Evolutionary conservation across 176 grass and related monocot species (phyloP), one percentile per base, ranked within the genome.

Genomic region (Cymbopogon citratus): DNA sequence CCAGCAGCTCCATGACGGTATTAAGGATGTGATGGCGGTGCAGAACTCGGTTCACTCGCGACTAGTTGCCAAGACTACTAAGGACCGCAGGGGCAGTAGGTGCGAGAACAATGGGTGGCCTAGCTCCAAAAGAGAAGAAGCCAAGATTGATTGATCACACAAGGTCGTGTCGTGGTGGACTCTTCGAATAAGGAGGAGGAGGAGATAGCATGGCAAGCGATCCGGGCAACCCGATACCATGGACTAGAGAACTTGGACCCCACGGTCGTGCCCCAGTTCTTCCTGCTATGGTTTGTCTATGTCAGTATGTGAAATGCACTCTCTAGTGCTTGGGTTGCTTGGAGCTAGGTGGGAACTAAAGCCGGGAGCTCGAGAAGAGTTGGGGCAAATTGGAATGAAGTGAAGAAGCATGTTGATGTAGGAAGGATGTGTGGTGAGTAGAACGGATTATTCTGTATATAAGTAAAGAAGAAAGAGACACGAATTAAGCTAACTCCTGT

Each of bases 1-100:
- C 66, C 80, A 90, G 73, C 88, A 93, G 63, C 80, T 98, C 72
- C 90, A 87, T 0, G 89, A 95, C 45, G 82, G 86, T 76, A 85
- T 91, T 38, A 63, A 66, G 39, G 96, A 98, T 74, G 76, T 85
- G 38, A 71, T 90, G 83, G 88, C 85, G 1, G 41, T 95, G 72
- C 87, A 95, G 52, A 80, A 78, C 39, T 86, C 43, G n/a, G 91
- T 98, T 76, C 85, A 71, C 43, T 74, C 46, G 36, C 85, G 80
- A 78, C 81, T 93, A 41, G 56, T 79, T 8, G 59, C 87, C 68
- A 91, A 88, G 71, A 84, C 66, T 8, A 80, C 51, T 8, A 83
- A 85, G 76, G 63, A 12, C 44, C 78, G 26, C 21, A 3, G 6
- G 7, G 57, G 48, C 40, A 23, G 12, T 3, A 71, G 79, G 26